Evolutionary conservation across 257 asterid genomes (phyloP), one percentile per base, ranked within the genome.

Genomic region (Marsdenia floribunda): DNA sequence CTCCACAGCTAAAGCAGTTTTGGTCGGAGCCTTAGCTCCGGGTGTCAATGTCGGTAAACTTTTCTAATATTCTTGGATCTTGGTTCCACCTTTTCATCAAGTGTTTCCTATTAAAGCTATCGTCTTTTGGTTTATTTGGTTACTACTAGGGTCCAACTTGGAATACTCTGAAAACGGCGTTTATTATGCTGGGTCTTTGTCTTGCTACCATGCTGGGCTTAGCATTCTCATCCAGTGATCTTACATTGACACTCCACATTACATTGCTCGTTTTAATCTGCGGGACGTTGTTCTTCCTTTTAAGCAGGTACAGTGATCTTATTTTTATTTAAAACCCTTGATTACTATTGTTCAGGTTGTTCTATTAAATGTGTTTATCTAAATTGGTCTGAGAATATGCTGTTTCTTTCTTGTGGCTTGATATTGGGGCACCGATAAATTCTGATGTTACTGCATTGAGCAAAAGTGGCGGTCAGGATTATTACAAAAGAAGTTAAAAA

Each of bases 1-100:
- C 58, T 89, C 96, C 29, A 81, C 96, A 16, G 89, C 91, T 15
- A 72, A 87, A 81, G 96, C 98, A 42, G 90, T 92, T 15, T 57
- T 92, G 58, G 80, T 86, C 37, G 98, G 98, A 74, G 97, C 98
- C 82, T 70, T 92, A 77, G 93, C 98, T 54, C 97, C 97, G 67
- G 98, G 96, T 13, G 97, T 92, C 83, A 90, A 90, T 87, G 97
- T 90, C 72, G 19, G 88, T 84, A 71, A 80, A 35, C 67, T 33
- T 6, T 55, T 46, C 24, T 19, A 42, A 50, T 24, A 24, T 61
- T 68, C 10, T 65, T 24, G 38, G 40, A 47, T 58, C 76, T 74
- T 77, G 47, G 37, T 64, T 16, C 66, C 37, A 46, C 59, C 14
- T 73, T 12, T 67, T 47, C 59, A n/a, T 52, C 58, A 40, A 3